A percentile compares a stretch with the other conserved stretches of the same genome.
phyloP scores from a whole-genome alignment of 495 filamentous ascomycete species.

The Chaetomium cochliodes region DNA sequence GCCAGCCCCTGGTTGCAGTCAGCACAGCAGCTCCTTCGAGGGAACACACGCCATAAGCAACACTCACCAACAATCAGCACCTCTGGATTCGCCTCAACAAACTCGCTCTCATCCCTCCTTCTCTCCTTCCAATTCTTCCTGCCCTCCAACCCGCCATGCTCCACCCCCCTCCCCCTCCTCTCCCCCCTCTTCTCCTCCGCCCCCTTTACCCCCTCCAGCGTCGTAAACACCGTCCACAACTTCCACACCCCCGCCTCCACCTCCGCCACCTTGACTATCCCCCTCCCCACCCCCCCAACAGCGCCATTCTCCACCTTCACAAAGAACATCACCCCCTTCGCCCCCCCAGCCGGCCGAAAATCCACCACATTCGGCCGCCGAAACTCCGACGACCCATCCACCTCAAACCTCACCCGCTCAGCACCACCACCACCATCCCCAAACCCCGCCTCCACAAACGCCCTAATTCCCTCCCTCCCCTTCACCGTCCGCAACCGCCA shows the following conservation, averaged over 20 bases:
- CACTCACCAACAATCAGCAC: constrained; percentile 66
- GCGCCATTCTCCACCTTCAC: constrained; percentile 49
- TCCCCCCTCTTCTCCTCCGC: constrained; percentile 52
- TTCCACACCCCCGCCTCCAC: constrained; percentile 58
- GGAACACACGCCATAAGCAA: background rate
- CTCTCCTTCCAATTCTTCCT: constrained; percentile 66
- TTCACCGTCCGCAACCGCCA: constrained; percentile 62
- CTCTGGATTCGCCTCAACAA: constrained; percentile 56
- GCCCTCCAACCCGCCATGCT: constrained; percentile 46
- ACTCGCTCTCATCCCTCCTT: constrained; percentile 56
- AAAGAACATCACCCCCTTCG: constrained; percentile 54
- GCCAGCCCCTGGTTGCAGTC: constrained; percentile 48
- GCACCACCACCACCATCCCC: constrained; percentile 16
- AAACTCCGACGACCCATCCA: constrained; percentile 49
- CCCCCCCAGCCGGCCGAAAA: constrained; percentile 46
- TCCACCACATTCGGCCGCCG: constrained; percentile 48
- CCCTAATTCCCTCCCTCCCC: constrained; percentile 50
- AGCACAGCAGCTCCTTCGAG: background rate
- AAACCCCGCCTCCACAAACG: constrained; percentile 45
- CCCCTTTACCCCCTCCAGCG: constrained; percentile 52
- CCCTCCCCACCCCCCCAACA: constrained; percentile 53
- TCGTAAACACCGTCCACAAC: constrained; percentile 64
- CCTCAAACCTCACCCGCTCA: constrained; percentile 36
- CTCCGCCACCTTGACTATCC: constrained; percentile 56
- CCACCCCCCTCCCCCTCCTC: constrained; percentile 52